Evolutionary conservation across 2,329 filamentous ascomycete species (phyloP).

Genomic region (Rhynchosporium agropyri): DNA sequence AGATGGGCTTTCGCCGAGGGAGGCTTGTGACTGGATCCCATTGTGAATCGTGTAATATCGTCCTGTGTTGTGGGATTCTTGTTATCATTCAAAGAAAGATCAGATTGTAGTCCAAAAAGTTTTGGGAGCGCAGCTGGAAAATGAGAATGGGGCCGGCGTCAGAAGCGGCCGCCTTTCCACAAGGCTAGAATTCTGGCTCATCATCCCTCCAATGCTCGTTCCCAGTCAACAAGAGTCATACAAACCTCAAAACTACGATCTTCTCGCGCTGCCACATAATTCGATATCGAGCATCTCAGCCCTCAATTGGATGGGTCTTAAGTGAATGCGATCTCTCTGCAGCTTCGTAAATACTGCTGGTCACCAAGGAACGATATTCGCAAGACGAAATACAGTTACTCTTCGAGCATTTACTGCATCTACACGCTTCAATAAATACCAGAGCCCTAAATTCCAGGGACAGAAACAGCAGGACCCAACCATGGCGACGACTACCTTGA

Average conservation of each 20-base stretch:
- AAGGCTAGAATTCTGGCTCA: conserved; percentile 20
- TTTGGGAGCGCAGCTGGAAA: conserved; percentile 21
- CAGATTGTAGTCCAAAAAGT: conserved; percentile 21
- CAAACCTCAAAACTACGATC: conserved; percentile 21
- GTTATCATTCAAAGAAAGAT: conserved; percentile 16
- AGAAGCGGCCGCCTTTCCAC: conserved; percentile 11
- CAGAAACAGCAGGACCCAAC: conserved; percentile 43
- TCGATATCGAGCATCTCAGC: conserved; percentile 30
- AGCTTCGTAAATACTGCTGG: conserved; percentile 44
- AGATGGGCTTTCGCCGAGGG: conserved; percentile 48
- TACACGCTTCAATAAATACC: conserved; percentile 42
- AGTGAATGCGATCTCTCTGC: conserved; percentile 47
- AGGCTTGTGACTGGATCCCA: conserved; percentile 50
- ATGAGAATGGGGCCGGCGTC: conserved; percentile 19
- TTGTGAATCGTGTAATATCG: conserved; percentile 37
- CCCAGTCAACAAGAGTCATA: conserved; percentile 24
- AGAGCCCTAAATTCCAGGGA: conserved; percentile 38
- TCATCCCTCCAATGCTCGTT: not conserved
- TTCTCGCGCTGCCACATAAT: conserved; percentile 4
- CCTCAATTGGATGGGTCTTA: conserved; percentile 35
- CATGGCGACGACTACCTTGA: conserved; percentile 75
- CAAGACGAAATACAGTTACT: conserved; percentile 25
- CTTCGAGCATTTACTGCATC: conserved; percentile 45
- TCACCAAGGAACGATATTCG: conserved; percentile 13
- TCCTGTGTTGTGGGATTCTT: conserved; percentile 29